Percentiles rank a stretch among this genome's conserved stretches.
Evolutionary conservation across 1,284 basidiomycete species (phyloP).

Genomic region (Ganoderma multipileum): DNA sequence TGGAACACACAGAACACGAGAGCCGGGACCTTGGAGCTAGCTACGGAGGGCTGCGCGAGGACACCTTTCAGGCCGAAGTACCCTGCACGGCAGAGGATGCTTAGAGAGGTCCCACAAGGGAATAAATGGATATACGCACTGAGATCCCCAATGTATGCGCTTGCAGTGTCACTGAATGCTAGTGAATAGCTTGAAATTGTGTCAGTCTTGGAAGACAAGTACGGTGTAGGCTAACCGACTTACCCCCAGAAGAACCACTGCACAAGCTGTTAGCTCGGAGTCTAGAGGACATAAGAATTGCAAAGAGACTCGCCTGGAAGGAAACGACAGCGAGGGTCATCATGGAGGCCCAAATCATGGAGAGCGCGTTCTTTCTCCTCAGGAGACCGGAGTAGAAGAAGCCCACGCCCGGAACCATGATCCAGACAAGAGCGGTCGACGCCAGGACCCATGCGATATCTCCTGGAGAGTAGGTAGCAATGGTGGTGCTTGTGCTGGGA

Average conservation of each 20-base stretch:
- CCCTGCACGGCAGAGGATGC: slow-evolving; percentile 38
- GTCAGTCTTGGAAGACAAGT: background rate
- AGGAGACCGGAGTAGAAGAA: slow-evolving; percentile 91
- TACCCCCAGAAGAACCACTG: slow-evolving; percentile 59
- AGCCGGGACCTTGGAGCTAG: slow-evolving; percentile 77
- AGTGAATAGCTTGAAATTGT: slow-evolving; percentile 45
- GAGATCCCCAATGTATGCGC: slow-evolving; percentile 50
- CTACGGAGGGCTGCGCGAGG: slow-evolving; percentile 78
- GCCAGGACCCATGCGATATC: slow-evolving; percentile 84
- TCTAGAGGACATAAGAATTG: background rate
- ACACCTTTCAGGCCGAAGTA: slow-evolving; percentile 90
- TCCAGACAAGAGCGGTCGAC: slow-evolving; percentile 81
- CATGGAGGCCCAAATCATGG: slow-evolving; percentile 90
- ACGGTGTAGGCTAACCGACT: slow-evolving; percentile 12
- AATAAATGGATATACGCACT: slow-evolving; percentile 24
- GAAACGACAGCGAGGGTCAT: slow-evolving; percentile 68
- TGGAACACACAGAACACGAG: slow-evolving; percentile 92
- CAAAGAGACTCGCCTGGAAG: slow-evolving; percentile 45
- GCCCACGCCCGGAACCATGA: slow-evolving; percentile 93
- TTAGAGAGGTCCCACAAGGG: background rate
- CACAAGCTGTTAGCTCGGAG: background rate
- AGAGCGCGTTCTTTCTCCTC: slow-evolving; percentile 90
- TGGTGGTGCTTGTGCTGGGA: slow-evolving; percentile 34
- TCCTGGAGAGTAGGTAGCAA: slow-evolving; percentile 68
- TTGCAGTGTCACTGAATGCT: slow-evolving; percentile 56